Conservation (phyloP, 2,329 filamentous ascomycete species). For the Xylariomycetidae sp. region DNA sequence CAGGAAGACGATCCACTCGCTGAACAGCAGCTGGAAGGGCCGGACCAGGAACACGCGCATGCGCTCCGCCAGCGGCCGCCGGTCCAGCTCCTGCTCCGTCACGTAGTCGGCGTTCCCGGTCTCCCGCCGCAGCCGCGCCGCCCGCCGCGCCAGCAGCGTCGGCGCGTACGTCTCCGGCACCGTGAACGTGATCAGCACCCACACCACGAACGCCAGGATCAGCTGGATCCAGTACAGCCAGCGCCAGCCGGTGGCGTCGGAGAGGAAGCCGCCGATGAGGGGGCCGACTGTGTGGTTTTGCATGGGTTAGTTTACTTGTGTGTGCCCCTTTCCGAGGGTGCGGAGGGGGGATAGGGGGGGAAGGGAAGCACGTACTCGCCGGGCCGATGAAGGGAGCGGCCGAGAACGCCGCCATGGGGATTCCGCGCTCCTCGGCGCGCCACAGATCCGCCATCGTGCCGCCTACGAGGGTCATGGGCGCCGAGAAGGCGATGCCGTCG, state of each 20-base stretch:
- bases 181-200: conserved; percentile 76
- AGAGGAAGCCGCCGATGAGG: conserved; percentile 70
- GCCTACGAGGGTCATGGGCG: conserved; percentile 80
- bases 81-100: conserved; percentile 75
- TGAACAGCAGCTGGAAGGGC: conserved; percentile 79
- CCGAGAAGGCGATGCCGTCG: conserved; percentile 78
- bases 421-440: conserved; percentile 75
- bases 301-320: no score
- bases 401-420: conserved; percentile 81
- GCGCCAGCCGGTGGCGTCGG: conserved; percentile 65
- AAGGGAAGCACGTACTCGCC: conserved; percentile 41
- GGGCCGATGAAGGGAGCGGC: conserved; percentile 80
- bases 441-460: conserved; percentile 81
- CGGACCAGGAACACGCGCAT: conserved; percentile 70
- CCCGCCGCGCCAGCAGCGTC: conserved; percentile 64
- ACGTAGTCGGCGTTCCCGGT: conserved; percentile 63
- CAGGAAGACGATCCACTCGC: conserved; percentile 78
- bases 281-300: conserved; percentile 49
- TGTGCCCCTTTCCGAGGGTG: no score
- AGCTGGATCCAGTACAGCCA: conserved; percentile 87
- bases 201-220: conserved; percentile 65
- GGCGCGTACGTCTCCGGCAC: conserved; percentile 86
- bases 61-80: conserved; percentile 61
- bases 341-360: background rate
- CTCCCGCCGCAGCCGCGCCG: conserved; percentile 63